phyloP scores from a whole-genome alignment of 1,284 basidiomycete genomes.

The Cryptococcus sp. region DNA sequence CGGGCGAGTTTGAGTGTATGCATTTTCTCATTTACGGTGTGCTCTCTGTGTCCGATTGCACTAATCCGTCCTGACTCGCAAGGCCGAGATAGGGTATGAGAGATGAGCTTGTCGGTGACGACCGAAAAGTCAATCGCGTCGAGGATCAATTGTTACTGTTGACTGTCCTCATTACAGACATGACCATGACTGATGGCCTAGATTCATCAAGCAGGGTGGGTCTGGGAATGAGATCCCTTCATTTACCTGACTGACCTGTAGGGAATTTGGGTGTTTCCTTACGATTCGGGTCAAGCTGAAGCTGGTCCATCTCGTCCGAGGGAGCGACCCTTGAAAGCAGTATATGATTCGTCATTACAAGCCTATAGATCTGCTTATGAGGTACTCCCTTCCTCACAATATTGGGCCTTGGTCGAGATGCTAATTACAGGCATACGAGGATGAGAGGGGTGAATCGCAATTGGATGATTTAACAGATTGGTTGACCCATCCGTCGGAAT shows the following conservation, averaged over 20 bases:
- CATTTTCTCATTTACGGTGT: neutral
- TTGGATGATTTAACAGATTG: slow-evolving; percentile 35
- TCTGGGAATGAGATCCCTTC: too few relatives aligned
- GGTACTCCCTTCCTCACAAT: too few relatives aligned
- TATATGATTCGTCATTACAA: slow-evolving; percentile 13
- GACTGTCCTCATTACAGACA: neutral
- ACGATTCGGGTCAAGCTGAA: neutral
- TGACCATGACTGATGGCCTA: neutral
- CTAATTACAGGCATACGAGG: too few relatives aligned
- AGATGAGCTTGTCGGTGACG: neutral
- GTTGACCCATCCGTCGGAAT: slow-evolving; percentile 15
- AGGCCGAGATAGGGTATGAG: neutral
- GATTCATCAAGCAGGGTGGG: neutral
- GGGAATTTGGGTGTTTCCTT: neutral
- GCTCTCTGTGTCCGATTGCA: too few relatives aligned
- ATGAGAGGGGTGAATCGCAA: slow-evolving; percentile 28
- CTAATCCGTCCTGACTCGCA: too few relatives aligned
- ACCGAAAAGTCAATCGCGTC: neutral
- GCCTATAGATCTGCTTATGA: too few relatives aligned
- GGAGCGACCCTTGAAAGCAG: slow-evolving; percentile 17
- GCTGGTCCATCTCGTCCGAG: neutral
- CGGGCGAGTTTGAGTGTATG: neutral
- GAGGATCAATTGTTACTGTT: neutral
- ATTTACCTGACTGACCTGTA: too few relatives aligned
- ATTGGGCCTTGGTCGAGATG: too few relatives aligned